Percentiles rank a stretch among this genome's conserved stretches.
Evolutionary conservation across 2,329 filamentous ascomycete species (phyloP).

Genomic region (Pseudogymnoascus sp.): DNA sequence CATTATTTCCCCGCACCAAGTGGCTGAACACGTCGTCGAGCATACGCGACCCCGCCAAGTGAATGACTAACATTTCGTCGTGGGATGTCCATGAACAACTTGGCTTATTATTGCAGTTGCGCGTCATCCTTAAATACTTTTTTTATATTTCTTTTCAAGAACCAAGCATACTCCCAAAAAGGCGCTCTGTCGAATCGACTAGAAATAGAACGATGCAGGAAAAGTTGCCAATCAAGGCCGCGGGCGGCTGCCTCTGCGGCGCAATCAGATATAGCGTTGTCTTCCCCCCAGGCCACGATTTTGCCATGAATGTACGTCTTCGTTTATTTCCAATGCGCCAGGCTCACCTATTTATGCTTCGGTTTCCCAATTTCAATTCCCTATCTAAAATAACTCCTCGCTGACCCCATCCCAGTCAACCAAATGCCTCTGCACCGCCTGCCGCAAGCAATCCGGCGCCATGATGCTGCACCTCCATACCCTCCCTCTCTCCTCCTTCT

Average conservation of each 20-base stretch:
- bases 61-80: constrained; percentile 6
- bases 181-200: background rate
- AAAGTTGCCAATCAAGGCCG: constrained; percentile 26
- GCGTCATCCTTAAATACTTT: background rate
- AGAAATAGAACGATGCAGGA: background rate
- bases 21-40: background rate
- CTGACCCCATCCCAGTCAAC: constrained; percentile 29
- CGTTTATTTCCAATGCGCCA: constrained; percentile 1
- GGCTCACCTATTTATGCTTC: background rate
- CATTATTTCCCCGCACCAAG: constrained; percentile 4
- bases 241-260: constrained; percentile 45
- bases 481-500: constrained; percentile 31
- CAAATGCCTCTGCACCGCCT: constrained; percentile 48
- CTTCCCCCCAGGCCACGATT: constrained; percentile 40
- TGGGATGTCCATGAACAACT: background rate
- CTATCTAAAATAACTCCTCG: background rate
- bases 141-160: background rate
- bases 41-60: constrained; percentile 6
- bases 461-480: constrained; percentile 37
- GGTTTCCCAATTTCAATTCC: background rate
- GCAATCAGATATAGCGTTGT: constrained; percentile 40
- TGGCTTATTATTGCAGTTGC: background rate
- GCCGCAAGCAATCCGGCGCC: constrained; percentile 42
- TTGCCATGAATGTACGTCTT: constrained; percentile 29
- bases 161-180: background rate